Base-by-base conservation (phyloP, 352 stramenopile genomes). In the Phytophthora lateralis region DNA sequence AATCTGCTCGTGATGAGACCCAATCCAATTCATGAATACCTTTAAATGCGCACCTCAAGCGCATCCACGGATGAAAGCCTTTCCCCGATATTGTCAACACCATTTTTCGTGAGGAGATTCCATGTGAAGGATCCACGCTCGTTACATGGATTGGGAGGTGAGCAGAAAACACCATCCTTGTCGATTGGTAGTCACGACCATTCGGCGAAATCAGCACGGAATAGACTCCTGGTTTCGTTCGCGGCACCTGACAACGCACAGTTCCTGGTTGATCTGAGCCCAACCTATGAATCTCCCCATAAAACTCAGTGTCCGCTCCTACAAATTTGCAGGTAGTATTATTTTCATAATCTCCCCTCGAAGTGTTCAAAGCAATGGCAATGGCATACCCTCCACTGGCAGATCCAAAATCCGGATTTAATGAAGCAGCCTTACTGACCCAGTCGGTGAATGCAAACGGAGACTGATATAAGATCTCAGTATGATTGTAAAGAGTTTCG, bases 51-150 rank as follows among this genome's bases (percentile, higher is more conserved):
- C 76, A 85, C n/a, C 35, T 43, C 9, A 82, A 50, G 6, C 54
- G 49, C 73, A 85, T 80, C 71, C 67, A 79, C 6, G 47, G 58
- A 21, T 80, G 41, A n/a, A 82, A 85, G 2, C 71, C 67, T 26
- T 52, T 55, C 3, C 76, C 76, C 2, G n/a, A 51, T 17, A 82
- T 35, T 4, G 24, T 59, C 7, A 84, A n/a, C 1, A 57, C 27
- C 3, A 62, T 49, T 44, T 55, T 60, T 8, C 49, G 56, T 8
- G 27, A 49, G 35, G 61, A 52, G 6, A 71, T 37, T 15, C 60
- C 60, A 59, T 63, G 69, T 5, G 38, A 10, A 26, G 75, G 69
- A 14, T 52, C 21, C 4, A 80, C 51, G 10, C 35, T 41, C 15
- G 55, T 12, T 14, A 78, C 9, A 4, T 54, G 39, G 17, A 79